A percentile compares a stretch with the other conserved stretches of the same genome.
Conservation (phyloP, 352 stramenopile genomes). For the Globisporangium irregulare region DNA sequence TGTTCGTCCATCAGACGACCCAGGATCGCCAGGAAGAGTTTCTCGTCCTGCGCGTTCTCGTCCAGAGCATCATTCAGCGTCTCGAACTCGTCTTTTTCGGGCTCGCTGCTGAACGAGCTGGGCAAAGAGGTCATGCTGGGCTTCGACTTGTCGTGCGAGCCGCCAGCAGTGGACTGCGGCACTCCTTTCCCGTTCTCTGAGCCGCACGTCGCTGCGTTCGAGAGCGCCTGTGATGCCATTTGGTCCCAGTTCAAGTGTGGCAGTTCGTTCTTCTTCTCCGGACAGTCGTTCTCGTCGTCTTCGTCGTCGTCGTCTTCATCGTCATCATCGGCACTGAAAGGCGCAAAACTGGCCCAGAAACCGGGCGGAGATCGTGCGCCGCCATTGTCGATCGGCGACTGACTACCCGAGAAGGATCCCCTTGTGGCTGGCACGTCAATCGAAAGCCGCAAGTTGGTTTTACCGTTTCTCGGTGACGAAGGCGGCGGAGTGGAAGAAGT, state of each 20-base stretch:
- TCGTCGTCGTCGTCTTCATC: constrained; percentile 46
- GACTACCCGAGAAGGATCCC: constrained; percentile 17
- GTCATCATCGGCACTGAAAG: constrained; percentile 58
- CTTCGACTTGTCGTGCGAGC: neutral
- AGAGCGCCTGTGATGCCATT: constrained; percentile 54
- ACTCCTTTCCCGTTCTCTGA: neutral
- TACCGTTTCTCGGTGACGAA: constrained; percentile 11
- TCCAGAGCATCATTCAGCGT: constrained; percentile 62
- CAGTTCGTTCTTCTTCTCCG: neutral
- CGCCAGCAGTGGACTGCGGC: neutral
- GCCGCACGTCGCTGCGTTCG: constrained; percentile 29
- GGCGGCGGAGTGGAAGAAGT: neutral
- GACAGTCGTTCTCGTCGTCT: constrained; percentile 19
- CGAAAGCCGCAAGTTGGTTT: constrained; percentile 44
- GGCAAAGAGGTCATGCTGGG: constrained; percentile 5
- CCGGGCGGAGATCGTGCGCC: constrained; percentile 60
- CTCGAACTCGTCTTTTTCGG: constrained; percentile 78
- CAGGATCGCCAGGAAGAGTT: constrained; percentile 68
- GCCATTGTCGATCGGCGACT: constrained; percentile 39
- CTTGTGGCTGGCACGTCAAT: constrained; percentile 38
- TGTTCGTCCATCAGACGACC: constrained; percentile 65
- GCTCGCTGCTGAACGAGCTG: constrained; percentile 32
- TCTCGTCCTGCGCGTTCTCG: constrained; percentile 60
- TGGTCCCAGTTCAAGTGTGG: constrained; percentile 41
- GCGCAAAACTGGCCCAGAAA: constrained; percentile 76